Base-by-base conservation (phyloP, 1,139 yeast genomes). In the Pichia cactophila region DNA sequence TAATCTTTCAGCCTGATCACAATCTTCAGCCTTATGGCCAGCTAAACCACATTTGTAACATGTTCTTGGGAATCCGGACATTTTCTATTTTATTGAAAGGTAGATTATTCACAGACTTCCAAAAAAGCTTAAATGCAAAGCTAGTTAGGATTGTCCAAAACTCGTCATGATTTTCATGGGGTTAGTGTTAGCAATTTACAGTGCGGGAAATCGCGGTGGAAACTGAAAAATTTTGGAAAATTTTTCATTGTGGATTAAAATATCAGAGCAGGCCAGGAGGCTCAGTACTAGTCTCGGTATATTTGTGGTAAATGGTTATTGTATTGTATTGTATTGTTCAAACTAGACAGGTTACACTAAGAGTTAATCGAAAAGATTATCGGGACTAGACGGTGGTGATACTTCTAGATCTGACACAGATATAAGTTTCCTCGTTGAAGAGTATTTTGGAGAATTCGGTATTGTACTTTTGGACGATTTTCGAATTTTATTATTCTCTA, bases 21-120 rank as follows among this genome's bases (percentile, higher is more conserved):
- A 88, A 66, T 78, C 82, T 66, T 85, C 95, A 56, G 96, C 96
- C 64, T 86, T 77, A 74, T 88, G 96, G 61, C 96, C 96, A 59
- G 85, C 77, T 72, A 86, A 87, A 64, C 96, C 96, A 73, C 96
- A 89, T 71, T 86, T 87, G 77, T 80, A 85, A 75, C 94, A 85
- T 59, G 89, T 83, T 78, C 85, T 83, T 71, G 87, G 88, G 73
- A 81, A 83, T 10, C 51, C 49, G 60, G 81, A 78, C 69, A 81
- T 81, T 78, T 31, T 31, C 12, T 17, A 36, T 23, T 26, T 5
- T 26, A 10, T 12, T 29, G 9, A 14, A 11, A 20, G 40, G 17
- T 9, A 12, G 5, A 14, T 14, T 31, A 2, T 31, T 31, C 35
- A 28, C 31, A 11, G 33, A 12, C 17, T 35, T 9, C 2, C 3